Base-by-base conservation (phyloP, 805 yeast genomes). In the Hanseniaspora clermontiae region DNA sequence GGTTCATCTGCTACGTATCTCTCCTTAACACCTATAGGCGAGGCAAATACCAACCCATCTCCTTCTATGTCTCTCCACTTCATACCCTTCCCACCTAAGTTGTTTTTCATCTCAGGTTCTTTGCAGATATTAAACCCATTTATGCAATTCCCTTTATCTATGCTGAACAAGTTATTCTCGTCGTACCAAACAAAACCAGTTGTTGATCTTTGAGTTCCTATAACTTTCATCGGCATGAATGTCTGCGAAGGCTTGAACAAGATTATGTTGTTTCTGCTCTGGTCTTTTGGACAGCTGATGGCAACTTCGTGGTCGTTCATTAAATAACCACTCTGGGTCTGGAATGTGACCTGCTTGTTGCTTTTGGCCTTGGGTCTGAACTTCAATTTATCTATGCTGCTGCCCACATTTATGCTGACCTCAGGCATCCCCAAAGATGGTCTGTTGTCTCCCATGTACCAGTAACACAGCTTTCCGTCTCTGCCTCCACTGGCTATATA, bases 401-500 rank as follows among this genome's bases (percentile, higher is more conserved):
- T 84, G 9, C 93, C 82, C 0, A 95, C 80, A 60, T 78, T 76
- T 14, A 91, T 77, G 14, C 82, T 82, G 61, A 78, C 77, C 37
- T 87, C 91, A 0, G 97, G 95, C 3, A 70, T 64, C 5, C 63
- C 63, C 14, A 61, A 46, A 2, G 54, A 36, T 19, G 52, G 57
- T 15, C 54, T 47, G 38, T 45, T 34, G 36, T 67, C 69, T 8
- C 72, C 70, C 27, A 68, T 59, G 49, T 67, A 65, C 72, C 72
- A 68, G 14, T 67, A 57, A 42, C 67, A 66, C 38, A 68, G 64
- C 58, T 68, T 67, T 54, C 84, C 83, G 68, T 93, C 98, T 63
- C 97, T 76, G 8, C 98, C 98, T 15, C 97, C 97, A 20, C 96
- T 87, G 5, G 83, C 82, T 20, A 93, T 77, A 63, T 83, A 86